Evolutionary conservation across 176 grass and related monocot genomes (phyloP).

Genomic region (Canna indica): DNA sequence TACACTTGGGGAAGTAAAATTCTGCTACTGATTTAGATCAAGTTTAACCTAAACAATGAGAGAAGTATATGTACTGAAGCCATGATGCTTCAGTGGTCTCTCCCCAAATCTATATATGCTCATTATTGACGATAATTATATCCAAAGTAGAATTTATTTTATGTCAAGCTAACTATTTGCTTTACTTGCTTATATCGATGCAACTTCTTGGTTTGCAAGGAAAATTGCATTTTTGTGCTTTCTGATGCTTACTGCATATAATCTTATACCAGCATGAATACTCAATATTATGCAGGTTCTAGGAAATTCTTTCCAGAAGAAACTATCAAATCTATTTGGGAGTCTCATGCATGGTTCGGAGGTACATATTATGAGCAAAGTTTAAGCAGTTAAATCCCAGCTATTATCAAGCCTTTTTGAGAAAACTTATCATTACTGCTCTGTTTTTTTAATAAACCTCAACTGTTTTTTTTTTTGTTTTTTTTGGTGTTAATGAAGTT

Average conservation of each 20-base stretch:
- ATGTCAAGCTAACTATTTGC: too few relatives aligned
- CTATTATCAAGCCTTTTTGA: background rate
- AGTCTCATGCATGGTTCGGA: constrained; percentile 42
- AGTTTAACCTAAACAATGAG: too few relatives aligned
- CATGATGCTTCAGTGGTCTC: too few relatives aligned
- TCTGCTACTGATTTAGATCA: too few relatives aligned
- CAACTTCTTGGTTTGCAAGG: too few relatives aligned
- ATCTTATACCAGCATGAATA: background rate
- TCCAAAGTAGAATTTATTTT: too few relatives aligned
- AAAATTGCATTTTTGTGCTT: background rate
- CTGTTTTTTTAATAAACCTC: background rate
- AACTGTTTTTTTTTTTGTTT: background rate
- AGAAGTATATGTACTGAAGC: too few relatives aligned
- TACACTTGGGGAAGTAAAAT: background rate
- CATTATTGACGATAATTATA: too few relatives aligned
- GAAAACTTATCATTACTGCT: background rate
- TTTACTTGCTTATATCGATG: too few relatives aligned
- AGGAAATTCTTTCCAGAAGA: constrained; percentile 98
- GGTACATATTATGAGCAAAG: constrained; percentile 28
- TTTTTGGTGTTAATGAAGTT: too few relatives aligned
- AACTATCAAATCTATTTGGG: constrained; percentile 76
- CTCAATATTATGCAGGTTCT: constrained; percentile 46
- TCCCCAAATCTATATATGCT: too few relatives aligned
- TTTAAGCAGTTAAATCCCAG: background rate
- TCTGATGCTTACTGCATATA: constrained; percentile 8